Conservation (phyloP, 1,139 yeast species). For the Zygosaccharomyces sapae region DNA sequence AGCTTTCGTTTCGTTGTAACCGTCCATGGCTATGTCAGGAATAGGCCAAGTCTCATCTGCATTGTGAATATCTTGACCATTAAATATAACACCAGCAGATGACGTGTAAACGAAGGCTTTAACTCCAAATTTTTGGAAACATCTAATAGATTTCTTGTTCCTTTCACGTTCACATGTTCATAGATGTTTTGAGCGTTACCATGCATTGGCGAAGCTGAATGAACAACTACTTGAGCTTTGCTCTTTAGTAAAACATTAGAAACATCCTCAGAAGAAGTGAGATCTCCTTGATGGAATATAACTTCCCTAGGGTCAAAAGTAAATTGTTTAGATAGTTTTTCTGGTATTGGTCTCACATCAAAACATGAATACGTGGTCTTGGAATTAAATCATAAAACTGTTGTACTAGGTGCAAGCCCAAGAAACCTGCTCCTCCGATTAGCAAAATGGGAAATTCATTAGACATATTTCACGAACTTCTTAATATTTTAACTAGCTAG, state of each 20-base stretch:
- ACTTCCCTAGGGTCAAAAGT: constrained; percentile 62
- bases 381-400: constrained; percentile 69
- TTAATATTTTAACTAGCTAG: neutral
- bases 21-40: constrained; percentile 91
- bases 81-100: constrained; percentile 94
- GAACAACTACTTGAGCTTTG: constrained; percentile 76
- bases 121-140: constrained; percentile 54
- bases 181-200: constrained; percentile 77
- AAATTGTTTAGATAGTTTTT: constrained; percentile 62
- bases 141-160: constrained; percentile 70
- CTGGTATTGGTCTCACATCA: constrained; percentile 85
- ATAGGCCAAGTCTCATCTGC: constrained; percentile 95
- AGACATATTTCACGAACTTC: constrained; percentile 14
- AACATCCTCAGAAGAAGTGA: constrained; percentile 72
- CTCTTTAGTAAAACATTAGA: constrained; percentile 54
- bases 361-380: constrained; percentile 74
- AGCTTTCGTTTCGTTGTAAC: constrained; percentile 93
- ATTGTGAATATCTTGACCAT: constrained; percentile 84
- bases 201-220: constrained; percentile 95
- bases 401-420: constrained; percentile 86
- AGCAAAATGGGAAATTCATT: constrained; percentile 61
- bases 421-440: constrained; percentile 92
- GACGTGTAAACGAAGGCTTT: constrained; percentile 88
- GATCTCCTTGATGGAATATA: constrained; percentile 71
- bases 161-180: constrained; percentile 85